Conservation (phyloP, 1,284 basidiomycete genomes). For the Hymenochaete sp. region DNA sequence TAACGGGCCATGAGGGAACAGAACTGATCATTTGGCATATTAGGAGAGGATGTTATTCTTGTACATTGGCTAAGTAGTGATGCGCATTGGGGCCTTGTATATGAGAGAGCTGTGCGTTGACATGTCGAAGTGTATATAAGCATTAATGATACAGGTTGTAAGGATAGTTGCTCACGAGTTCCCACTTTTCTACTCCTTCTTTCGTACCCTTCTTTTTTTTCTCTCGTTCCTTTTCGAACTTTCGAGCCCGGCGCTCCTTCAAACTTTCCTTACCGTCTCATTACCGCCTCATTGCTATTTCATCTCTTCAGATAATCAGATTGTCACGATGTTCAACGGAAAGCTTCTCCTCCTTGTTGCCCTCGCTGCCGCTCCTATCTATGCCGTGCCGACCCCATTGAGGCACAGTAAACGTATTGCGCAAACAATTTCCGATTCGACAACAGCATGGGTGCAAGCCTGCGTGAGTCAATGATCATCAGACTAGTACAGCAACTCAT, state of each 20-base stretch:
- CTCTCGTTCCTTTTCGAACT: too few relatives aligned
- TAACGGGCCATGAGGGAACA: too few relatives aligned
- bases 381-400: conserved; percentile 15
- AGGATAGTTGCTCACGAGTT: too few relatives aligned
- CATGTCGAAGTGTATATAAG: too few relatives aligned
- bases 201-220: neutral
- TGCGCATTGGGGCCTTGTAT: too few relatives aligned
- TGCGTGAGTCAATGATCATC: conserved; percentile 15
- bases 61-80: too few relatives aligned
- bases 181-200: neutral
- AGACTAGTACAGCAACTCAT: neutral
- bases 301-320: too few relatives aligned
- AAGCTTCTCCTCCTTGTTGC: conserved; percentile 10
- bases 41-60: too few relatives aligned
- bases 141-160: too few relatives aligned
- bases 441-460: conserved; percentile 20
- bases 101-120: too few relatives aligned
- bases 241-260: conserved; percentile 11
- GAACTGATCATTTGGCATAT: too few relatives aligned
- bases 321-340: conserved; percentile 14
- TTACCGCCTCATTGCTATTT: neutral
- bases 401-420: conserved; percentile 22
- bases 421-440: conserved; percentile 21
- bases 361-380: conserved; percentile 13
- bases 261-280: neutral